Base-by-base conservation (phyloP, 176 grass and related monocot species). In the Thinopyrum elongatum region DNA sequence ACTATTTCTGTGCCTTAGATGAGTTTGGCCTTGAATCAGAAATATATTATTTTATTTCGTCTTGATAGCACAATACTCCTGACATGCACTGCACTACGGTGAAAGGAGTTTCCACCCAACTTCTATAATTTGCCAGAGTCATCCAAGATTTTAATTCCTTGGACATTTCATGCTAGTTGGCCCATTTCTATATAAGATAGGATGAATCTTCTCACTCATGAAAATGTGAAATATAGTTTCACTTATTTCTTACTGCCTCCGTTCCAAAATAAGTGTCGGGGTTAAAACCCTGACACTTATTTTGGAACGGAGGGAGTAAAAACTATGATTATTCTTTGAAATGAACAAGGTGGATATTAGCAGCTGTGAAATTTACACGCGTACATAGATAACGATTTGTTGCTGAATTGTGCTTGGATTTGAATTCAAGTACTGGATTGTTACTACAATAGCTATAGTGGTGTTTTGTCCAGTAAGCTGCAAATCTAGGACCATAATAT, bases 391-490 rank as follows among this genome's bases (percentile, higher is more conserved):
- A 81, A 80, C 8, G 4, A 65, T 49, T 8, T 84, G 41, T 63
- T 39, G 29, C 51, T 28, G 10, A 26, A 51, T 78, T 78, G 29
- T 62, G 39, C 22, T 65, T 65, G 16, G 58, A 72, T 79, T 38
- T 36, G n/a, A 74, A 65, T 80, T 80, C 7, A 87, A 76, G 15
- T 76, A 49, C 25, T 76, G 59, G 25, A 81, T 66, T 74, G 29
- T 73, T 55, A 62, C 1, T 41, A 80, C 41, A 49, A 74, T 13
- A 65, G 15, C 23, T 57, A 42, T 67, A 87, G 79, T 57, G 15
- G 13, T 67, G 15, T 74, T 82, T 75, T 51, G 16, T 75, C 59
- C 41, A 55, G 65, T 82, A 55, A 53, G 29, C 78, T 55, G 22
- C 26, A 64, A 79, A 72, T 30, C 25, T 84, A 31, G 51, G 64